phyloP scores from a whole-genome alignment of 208 protist species.

The Acanthamoeba rhysodes region DNA sequence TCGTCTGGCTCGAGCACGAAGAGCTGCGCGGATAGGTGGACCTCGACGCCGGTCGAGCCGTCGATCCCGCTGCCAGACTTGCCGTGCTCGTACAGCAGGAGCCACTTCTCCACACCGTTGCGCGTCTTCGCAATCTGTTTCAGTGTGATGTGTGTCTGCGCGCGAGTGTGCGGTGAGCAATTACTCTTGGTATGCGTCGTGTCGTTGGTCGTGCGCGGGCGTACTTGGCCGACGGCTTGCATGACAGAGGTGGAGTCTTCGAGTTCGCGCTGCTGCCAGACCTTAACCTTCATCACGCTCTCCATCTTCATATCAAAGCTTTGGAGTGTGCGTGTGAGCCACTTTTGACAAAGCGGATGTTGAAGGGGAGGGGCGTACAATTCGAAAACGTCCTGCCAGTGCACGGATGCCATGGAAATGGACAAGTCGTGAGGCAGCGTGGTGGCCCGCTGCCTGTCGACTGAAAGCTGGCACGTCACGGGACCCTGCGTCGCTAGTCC shows the following conservation, averaged over 20 bases:
- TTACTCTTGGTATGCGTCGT: too few species aligned
- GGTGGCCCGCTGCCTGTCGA: not conserved
- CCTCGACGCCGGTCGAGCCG: not conserved
- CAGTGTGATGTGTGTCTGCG: not conserved
- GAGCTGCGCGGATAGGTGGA: not conserved
- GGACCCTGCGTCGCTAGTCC: not conserved
- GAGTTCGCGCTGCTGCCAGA: conserved; percentile 21
- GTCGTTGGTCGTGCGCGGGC: too few species aligned
- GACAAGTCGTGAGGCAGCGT: not conserved
- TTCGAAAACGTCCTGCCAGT: not conserved
- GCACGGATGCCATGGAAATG: not conserved
- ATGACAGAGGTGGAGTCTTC: not conserved
- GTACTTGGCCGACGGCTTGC: not conserved
- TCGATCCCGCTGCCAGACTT: not conserved
- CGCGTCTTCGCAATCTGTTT: conserved; percentile 43
- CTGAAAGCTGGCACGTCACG: not conserved
- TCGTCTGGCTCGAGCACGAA: conserved; percentile 10
- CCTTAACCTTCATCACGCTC: conserved; percentile 28
- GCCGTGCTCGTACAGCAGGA: not conserved
- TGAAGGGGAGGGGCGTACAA: not conserved
- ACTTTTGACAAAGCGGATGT: not conserved
- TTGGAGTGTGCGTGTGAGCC: not conserved
- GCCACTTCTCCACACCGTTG: conserved; percentile 43
- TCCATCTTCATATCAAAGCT: not conserved
- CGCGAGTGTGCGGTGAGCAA: too few species aligned